Conservation (phyloP, 2,329 filamentous ascomycete species). For the Xylariaceae sp. region DNA sequence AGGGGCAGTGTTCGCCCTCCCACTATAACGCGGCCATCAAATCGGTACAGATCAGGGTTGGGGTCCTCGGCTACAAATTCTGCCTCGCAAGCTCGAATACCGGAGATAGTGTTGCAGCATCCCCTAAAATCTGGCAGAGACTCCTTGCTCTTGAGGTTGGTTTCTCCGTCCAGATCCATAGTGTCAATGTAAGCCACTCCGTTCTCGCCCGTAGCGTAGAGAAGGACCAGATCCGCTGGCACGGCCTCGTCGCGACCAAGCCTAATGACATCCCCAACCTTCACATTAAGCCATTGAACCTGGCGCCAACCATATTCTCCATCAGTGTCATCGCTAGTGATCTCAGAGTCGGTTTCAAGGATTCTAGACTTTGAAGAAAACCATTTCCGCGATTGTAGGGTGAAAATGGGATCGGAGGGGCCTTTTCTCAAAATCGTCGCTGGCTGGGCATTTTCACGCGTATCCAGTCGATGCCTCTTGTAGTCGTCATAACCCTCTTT, state of each 20-base stretch:
- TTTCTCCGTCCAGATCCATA: constrained; percentile 80
- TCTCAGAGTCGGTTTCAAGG: constrained; percentile 6
- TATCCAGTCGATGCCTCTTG: constrained; percentile 74
- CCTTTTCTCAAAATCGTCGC: constrained; percentile 40
- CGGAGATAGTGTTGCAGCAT: constrained; percentile 56
- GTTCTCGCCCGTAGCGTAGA: constrained; percentile 74
- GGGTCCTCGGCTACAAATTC: constrained; percentile 72
- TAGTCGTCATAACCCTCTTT: constrained; percentile 89
- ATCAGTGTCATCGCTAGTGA: constrained; percentile 18
- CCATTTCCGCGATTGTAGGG: constrained; percentile 14
- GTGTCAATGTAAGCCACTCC: constrained; percentile 79
- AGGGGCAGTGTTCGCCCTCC: constrained; percentile 59
- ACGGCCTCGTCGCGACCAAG: constrained; percentile 70
- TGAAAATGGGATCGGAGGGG: constrained; percentile 2
- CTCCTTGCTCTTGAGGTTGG: constrained; percentile 75
- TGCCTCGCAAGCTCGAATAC: constrained; percentile 52
- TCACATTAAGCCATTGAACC: constrained; percentile 64
- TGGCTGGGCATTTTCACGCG: constrained; percentile 65
- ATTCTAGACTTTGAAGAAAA: constrained; percentile 10
- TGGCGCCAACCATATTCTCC: constrained; percentile 42
- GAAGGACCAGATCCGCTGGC: constrained; percentile 76
- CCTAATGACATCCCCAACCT: constrained; percentile 67
- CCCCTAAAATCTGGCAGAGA: constrained; percentile 55
- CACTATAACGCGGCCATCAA: constrained; percentile 64
- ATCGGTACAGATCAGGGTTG: constrained; percentile 72